Conservation (phyloP, 2,329 filamentous ascomycete genomes). For the Fragosphaeria purpurea region DNA sequence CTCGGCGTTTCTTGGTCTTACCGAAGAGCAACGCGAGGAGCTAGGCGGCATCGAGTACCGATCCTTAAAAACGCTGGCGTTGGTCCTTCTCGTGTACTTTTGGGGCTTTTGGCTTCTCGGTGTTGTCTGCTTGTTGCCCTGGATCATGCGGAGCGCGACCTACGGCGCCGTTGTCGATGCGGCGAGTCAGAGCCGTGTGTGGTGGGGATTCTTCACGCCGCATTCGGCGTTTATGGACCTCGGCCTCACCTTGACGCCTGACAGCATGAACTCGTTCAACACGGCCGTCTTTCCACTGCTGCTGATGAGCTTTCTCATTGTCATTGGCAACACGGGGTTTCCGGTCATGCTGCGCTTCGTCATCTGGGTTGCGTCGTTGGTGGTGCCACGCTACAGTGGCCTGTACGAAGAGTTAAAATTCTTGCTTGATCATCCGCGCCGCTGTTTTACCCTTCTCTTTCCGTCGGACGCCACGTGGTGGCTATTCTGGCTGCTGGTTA, state of each 20-base stretch:
- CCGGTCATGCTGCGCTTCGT: slow-evolving; percentile 88
- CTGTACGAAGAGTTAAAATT: slow-evolving; percentile 88
- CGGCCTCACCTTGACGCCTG: slow-evolving; percentile 83
- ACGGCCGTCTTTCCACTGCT: slow-evolving; percentile 65
- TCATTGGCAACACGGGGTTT: slow-evolving; percentile 92
- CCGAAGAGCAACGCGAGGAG: slow-evolving; percentile 86
- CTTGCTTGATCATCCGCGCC: slow-evolving; percentile 83
- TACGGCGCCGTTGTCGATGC: slow-evolving; percentile 58
- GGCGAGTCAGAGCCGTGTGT: slow-evolving; percentile 55
- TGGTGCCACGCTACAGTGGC: slow-evolving; percentile 54
- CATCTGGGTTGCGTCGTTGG: slow-evolving; percentile 70
- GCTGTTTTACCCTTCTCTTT: slow-evolving; percentile 92
- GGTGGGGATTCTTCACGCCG: slow-evolving; percentile 90
- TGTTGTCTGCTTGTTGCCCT: slow-evolving; percentile 64
- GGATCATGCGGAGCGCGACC: slow-evolving; percentile 55
- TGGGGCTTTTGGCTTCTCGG: slow-evolving; percentile 73
- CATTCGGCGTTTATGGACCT: slow-evolving; percentile 89
- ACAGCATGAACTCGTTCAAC: slow-evolving; percentile 89
- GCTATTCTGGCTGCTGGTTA: slow-evolving; percentile 76
- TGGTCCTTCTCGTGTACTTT: slow-evolving; percentile 72
- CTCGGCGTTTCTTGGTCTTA: slow-evolving; percentile 80
- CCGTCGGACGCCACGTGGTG: slow-evolving; percentile 89
- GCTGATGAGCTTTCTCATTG: slow-evolving; percentile 73
- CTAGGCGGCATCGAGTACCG: slow-evolving; percentile 94
- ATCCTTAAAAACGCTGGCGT: slow-evolving; percentile 72